Conservation (phyloP, 768 basidiomycete genomes). For the Gyrodon lividus region DNA sequence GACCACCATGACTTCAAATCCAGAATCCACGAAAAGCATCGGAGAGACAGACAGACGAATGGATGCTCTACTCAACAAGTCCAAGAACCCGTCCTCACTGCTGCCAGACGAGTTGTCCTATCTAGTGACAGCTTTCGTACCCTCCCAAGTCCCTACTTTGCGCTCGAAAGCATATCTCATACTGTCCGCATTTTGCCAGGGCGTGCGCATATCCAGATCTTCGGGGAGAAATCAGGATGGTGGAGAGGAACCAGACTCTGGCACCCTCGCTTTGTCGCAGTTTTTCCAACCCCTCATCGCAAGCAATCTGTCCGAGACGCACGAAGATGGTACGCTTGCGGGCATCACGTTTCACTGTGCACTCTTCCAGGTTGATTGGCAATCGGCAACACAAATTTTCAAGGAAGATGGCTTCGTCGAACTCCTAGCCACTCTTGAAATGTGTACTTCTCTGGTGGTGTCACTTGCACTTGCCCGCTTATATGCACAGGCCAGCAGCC, state of each 20-base stretch:
- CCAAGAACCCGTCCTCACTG: constrained; percentile 35
- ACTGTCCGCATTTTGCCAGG: constrained; percentile 68
- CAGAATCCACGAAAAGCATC: background rate
- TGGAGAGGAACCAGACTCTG: constrained; percentile 41
- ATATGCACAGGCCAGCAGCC: constrained; percentile 71
- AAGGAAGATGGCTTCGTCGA: constrained; percentile 60
- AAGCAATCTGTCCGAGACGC: constrained; percentile 52
- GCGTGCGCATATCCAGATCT: constrained; percentile 41
- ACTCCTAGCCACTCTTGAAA: constrained; percentile 62
- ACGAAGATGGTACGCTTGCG: constrained; percentile 49
- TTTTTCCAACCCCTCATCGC: constrained; percentile 52
- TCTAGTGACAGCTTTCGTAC: constrained; percentile 51
- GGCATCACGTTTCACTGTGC: constrained; percentile 72
- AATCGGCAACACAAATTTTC: constrained; percentile 64
- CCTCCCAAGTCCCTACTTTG: constrained; percentile 40
- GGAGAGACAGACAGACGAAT: constrained; percentile 11
- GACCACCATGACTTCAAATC: constrained; percentile 13
- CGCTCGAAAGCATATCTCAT: constrained; percentile 72
- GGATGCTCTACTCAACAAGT: constrained; percentile 33
- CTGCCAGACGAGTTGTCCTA: constrained; percentile 56
- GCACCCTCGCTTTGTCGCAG: constrained; percentile 48
- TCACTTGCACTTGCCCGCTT: constrained; percentile 67
- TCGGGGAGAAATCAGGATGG: constrained; percentile 34
- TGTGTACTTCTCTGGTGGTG: constrained; percentile 50
- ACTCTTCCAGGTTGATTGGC: constrained; percentile 80